Conservation (phyloP, 176 grass and related monocot genomes). For the Triticum turgidum region DNA sequence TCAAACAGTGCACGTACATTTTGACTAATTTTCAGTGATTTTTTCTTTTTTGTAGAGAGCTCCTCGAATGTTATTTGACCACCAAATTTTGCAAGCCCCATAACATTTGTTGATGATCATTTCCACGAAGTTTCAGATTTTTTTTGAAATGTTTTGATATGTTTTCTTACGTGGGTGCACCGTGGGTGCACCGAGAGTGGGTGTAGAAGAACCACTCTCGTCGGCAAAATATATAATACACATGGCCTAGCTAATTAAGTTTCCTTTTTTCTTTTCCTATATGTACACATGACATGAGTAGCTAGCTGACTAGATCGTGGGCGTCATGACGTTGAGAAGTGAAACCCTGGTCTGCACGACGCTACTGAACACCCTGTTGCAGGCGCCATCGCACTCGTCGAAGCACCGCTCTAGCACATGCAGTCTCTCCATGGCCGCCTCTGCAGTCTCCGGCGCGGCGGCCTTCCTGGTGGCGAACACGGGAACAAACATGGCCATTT, state of each 20-base stretch:
- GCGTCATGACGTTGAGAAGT: slow-evolving; percentile 59
- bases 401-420: slow-evolving; percentile 27
- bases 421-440: slow-evolving; percentile 3
- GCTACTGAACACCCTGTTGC: slow-evolving; percentile 39
- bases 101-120: too few species aligned
- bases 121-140: too few species aligned
- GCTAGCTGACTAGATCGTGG: slow-evolving; percentile 8
- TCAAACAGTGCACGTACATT: too few species aligned
- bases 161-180: too few species aligned
- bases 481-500: background rate
- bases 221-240: background rate
- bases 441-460: background rate
- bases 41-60: too few species aligned
- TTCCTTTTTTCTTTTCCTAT: background rate
- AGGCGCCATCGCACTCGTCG: slow-evolving; percentile 20
- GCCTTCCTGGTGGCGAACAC: slow-evolving; percentile 20
- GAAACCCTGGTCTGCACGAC: slow-evolving; percentile 45
- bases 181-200: too few species aligned
- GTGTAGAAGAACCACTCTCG: too few species aligned
- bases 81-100: too few species aligned
- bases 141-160: too few species aligned
- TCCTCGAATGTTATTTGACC: too few species aligned
- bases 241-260: background rate
- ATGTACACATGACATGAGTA: background rate
- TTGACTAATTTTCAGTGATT: too few species aligned